These are phyloP conservation scores for Aphanocladium album DNA, from an alignment of 2,329 filamentous ascomycete species.

Conservation along the genomic window DNA sequence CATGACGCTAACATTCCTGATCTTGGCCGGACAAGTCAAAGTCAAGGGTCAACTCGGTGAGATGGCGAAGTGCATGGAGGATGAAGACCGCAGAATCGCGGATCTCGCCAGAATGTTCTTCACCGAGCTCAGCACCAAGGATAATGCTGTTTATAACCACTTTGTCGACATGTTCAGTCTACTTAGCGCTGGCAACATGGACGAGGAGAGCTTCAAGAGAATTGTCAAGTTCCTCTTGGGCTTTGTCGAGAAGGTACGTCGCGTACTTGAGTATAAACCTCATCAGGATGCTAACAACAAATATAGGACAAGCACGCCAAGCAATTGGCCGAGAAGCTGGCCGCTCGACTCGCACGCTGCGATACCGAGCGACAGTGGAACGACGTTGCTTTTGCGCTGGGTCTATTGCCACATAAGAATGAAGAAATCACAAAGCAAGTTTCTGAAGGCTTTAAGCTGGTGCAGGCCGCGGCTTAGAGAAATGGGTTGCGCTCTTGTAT, in stretches of 20 bases:
- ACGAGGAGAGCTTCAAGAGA: slow-evolving; percentile 78
- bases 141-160: slow-evolving; percentile 98
- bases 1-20: slow-evolving; percentile 97
- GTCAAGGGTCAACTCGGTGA: slow-evolving; percentile 97
- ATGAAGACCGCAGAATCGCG: slow-evolving; percentile 88
- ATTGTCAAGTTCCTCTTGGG: slow-evolving; percentile 91
- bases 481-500: neutral
- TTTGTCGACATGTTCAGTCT: slow-evolving; percentile 99
- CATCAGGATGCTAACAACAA: slow-evolving; percentile 16
- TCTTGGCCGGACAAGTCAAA: slow-evolving; percentile 95
- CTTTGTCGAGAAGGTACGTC: slow-evolving; percentile 89
- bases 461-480: slow-evolving; percentile 54
- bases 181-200: slow-evolving; percentile 72
- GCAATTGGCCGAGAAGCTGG: slow-evolving; percentile 87
- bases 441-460: slow-evolving; percentile 68
- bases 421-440: slow-evolving; percentile 79
- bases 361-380: slow-evolving; percentile 96
- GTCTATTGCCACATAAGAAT: slow-evolving; percentile 86
- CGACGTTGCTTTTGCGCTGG: slow-evolving; percentile 89
- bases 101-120: slow-evolving; percentile 98
- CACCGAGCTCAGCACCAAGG: slow-evolving; percentile 92
- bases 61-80: slow-evolving; percentile 98
- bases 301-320: slow-evolving; percentile 90
- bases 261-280: slow-evolving; percentile 8
- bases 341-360: slow-evolving; percentile 76